Base-by-base conservation (phyloP, 169 alveolate species). In the Amoebophrya sp. region DNA sequence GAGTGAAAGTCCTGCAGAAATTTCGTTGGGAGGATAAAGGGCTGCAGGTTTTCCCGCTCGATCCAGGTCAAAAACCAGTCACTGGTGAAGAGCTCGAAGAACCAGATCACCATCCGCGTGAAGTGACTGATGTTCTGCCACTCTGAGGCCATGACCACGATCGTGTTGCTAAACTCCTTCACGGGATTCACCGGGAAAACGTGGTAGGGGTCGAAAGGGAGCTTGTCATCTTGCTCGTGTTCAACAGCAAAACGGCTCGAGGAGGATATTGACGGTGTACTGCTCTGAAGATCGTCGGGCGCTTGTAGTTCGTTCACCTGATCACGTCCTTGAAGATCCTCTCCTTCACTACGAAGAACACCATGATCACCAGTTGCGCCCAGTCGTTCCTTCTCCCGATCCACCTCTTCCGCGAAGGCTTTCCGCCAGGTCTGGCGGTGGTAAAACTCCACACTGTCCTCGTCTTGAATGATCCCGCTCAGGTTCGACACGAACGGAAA, bases 21-120 rank as follows among this genome's bases (percentile, higher is more conserved):
- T 25, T 66, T 66, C 12, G 83, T 66, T 1, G 83, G 83, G 39
- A 66, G 83, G 10, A 66, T 25, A 25, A 66, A 66, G 83, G 83
- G 83, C 18, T n/a, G 29, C 29, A 66, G 32, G 35, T 66, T 66
- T 66, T 66, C 83, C 35, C 35, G 29, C 83, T 66, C 32, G 12
- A 66, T 66, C 83, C 83, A 66, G 35, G 29, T 25, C 32, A 18
- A 25, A n/a, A 66, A 66, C 83, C 83, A 66, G 83, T 66, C 83
- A 25, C 38, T n/a, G 35, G 83, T 66, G 35, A 66, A 66, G 10
- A 66, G 32, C 83, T 66, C 83, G 35, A 66, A 66, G 39, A 66
- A 25, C 83, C 83, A 66, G 83, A 66, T 66, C 83, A 66, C 83
- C 83, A 66, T 18, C 7, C 83, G 83, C 32, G 83, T 66, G 83